Base-by-base conservation (phyloP, 352 stramenopile species). In the Aphanomyces cochlioides region DNA sequence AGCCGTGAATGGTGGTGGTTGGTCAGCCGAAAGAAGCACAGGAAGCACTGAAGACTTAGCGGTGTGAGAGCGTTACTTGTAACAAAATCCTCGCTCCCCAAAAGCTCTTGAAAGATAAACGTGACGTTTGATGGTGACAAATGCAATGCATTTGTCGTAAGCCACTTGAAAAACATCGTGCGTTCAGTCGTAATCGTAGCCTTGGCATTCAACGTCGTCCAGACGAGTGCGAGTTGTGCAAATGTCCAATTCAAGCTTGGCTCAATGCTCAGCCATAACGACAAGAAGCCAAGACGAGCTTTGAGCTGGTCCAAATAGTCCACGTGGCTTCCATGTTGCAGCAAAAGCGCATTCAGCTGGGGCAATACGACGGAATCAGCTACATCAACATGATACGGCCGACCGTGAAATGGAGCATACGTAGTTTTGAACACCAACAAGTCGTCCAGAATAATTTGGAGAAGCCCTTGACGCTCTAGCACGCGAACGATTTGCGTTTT, bases 121-220 rank as follows among this genome's bases (percentile, higher is more conserved):
- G 50, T 17, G 10, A 70, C 64, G 10, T 12, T 61, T 7, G 28
- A 10, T 13, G 17, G 13, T 7, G 15, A 28, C 37, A 59, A 39
- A 40, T 70, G 64, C 56, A 73, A 54, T 5, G 56, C 56, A 40
- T 73, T 73, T 6, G 56, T 48, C 1, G 54, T 47, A 15, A 69
- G 40, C 60, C 60, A 67, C 59, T 69, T 73, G 45, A 73, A 73
- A 28, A 68, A 21, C 56, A 73, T 68, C 53, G 34, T 69, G 39
- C 56, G 67, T 17, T 73, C 67, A 15, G 56, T 19, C 3, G n/a
- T n/a, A 6, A 61, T 6, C 21, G 45, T 57, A 15, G 39, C 56
- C 7, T 48, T 21, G 4, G 13, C 56, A 12, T 53, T 38, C 4
- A 70, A 34, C 21, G 54, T 19, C 34, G 47, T 47, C 60, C 67